Base-by-base conservation (phyloP, 2,329 filamentous ascomycete genomes). In the Bipolaris cookei region DNA sequence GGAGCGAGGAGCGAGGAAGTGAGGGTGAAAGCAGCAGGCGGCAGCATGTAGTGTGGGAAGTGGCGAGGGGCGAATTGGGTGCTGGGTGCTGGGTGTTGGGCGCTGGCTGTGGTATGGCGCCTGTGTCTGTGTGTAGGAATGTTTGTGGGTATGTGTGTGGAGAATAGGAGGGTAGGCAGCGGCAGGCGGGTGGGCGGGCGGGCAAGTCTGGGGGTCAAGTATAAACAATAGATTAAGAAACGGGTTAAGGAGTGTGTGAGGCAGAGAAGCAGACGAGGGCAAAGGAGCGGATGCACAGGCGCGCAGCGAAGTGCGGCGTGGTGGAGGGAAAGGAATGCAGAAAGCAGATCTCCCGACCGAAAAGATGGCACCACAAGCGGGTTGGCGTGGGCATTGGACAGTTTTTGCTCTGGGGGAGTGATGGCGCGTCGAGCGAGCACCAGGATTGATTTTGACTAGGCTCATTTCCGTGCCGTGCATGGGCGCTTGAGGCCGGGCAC, bases 381-480 rank as follows among this genome's bases (percentile, higher is more conserved):
- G 59, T 52, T 42, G 42, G 28, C 51, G 49, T 56, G 51, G 58
- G 57, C 46, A 54, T 51, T 59, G 62, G 57, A 58, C 51, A 46
- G 41, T 53, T 54, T 61, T 44, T 37, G 54, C 58, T 51, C 61
- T 63, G 63, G 61, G 54, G 59, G 58, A 64, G 58, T 51, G 56
- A 59, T 56, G 59, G 65, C 60, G 59, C 45, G 45, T 60, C 45
- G 56, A 54, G 57, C 57, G 57, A 53, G 54, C 38, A 55, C 65
- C 55, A 57, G 66, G 66, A 53, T 63, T 58, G 32, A 56, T 54
- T 56, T 61, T 56, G 63, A 63, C 65, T 67, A 69, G 47, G 45
- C 61, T 67, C 63, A 67, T 67, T 66, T 67, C 65, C 66, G 64
- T 57, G 48, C 45, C 32, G 52, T 35, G 66, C 64, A 66, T 67